Base-by-base conservation (phyloP, 2,329 filamentous ascomycete species). In the Amylocarpus encephaloides region DNA sequence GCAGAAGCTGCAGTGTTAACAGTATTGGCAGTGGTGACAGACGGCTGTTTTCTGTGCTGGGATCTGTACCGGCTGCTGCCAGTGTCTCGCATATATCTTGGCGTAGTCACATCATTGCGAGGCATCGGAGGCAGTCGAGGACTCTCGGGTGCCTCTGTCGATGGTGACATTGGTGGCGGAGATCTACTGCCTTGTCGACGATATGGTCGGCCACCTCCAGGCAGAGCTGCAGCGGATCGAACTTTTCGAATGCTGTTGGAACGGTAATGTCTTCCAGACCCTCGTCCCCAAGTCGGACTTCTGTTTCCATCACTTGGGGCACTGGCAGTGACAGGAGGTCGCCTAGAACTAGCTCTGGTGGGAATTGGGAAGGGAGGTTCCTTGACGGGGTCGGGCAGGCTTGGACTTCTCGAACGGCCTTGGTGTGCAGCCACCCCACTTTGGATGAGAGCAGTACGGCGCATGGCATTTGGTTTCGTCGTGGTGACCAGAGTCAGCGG, bases 341-440 rank as follows among this genome's bases (percentile, higher is more conserved):
- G 83, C 52, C 90, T 82, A 5, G 91, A 98, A 68, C 92, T 97
- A 29, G 88, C 87, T 50, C 93, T 78, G 2, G 84, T 85, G 0
- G 93, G 93, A 6, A 98, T 95, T 0, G 93, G 91, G 72, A 95
- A 96, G 0, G 93, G 93, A 26, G 93, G 91, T 46, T 80, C 75
- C 29, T 67, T 62, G 19, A 73, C 71, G 48, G 72, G 53, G 53
- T 82, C 88, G 44, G 73, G 75, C 47, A 81, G 68, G 65, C 77
- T 88, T 43, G 85, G 83, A 62, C 82, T 89, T 53, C 79, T 72
- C 9, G 83, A 75, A 33, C 80, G 78, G 42, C 75, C 72, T 51
- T 77, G 76, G 57, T 92, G 87, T 10, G 81, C 82, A 22, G 79
- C 80, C 46, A 88, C 84, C 15, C 88, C 86, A 63, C 77, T 92